Conservation (phyloP, 73 alveolate genomes). For the Paramecium sonneborni region DNA sequence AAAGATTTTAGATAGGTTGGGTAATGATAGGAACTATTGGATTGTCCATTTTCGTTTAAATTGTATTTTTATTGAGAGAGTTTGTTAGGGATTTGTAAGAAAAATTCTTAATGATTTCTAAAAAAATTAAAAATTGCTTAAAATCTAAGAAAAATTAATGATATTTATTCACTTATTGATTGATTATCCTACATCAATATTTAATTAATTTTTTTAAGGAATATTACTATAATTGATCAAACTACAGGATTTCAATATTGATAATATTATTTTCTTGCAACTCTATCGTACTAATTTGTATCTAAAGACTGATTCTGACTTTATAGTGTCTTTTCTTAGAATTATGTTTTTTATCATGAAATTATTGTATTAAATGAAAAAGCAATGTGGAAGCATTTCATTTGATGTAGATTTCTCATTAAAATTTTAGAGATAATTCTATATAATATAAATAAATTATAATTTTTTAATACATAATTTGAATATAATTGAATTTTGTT, state of each 20-base stretch:
- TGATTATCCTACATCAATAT: too few relatives aligned
- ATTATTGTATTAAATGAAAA: too few relatives aligned
- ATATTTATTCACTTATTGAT: not conserved
- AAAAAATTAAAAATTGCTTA: not conserved
- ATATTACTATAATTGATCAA: too few relatives aligned
- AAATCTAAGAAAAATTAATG: not conserved
- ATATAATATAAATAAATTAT: not conserved
- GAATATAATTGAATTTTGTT: not conserved
- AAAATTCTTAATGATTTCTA: not conserved
- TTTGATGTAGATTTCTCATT: too few relatives aligned
- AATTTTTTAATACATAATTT: not conserved
- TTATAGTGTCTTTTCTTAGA: too few relatives aligned
- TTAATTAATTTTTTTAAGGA: too few relatives aligned
- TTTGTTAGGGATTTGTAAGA: not conserved
- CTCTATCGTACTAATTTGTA: too few relatives aligned
- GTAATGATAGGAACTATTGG: slow-evolving; percentile 13
- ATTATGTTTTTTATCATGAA: too few relatives aligned
- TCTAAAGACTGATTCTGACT: too few relatives aligned
- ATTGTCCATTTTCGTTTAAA: not conserved
- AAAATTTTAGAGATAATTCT: not conserved
- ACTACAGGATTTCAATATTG: too few relatives aligned
- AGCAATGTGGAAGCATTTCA: not conserved
- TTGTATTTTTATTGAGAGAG: slow-evolving; percentile 1
- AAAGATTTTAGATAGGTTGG: slow-evolving; percentile 46
- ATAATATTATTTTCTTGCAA: too few relatives aligned